phyloP scores from a whole-genome alignment of 805 yeast genomes.

The Pichia membranifaciens region DNA sequence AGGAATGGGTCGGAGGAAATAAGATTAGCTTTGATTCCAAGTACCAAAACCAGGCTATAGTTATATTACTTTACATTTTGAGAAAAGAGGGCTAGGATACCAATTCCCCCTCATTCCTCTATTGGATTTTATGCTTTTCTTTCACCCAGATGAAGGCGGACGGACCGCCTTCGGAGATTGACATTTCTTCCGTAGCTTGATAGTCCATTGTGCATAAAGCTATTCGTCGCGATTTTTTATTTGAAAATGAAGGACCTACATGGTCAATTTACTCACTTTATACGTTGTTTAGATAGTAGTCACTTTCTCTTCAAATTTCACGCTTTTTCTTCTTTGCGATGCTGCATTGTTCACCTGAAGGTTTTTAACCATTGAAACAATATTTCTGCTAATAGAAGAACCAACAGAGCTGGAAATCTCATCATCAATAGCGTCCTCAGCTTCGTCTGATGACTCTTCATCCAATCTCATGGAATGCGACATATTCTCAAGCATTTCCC shows the following conservation, averaged over 20 bases:
- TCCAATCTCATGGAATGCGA: conserved; percentile 14
- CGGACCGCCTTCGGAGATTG: no score
- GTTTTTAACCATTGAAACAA: conserved; percentile 7
- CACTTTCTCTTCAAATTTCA: conserved; percentile 24
- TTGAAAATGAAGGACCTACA: no score
- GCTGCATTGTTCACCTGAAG: neutral
- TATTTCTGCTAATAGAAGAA: neutral
- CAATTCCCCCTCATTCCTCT: no score
- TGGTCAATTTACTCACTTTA: neutral
- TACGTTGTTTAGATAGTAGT: conserved; percentile 1
- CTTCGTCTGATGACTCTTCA: conserved; percentile 15
- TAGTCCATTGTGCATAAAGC: conserved; percentile 14
- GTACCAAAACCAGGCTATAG: no score
- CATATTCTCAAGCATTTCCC: conserved; percentile 29
- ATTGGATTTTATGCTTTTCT: no score
- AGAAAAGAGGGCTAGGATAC: no score
- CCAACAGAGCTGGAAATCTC: neutral
- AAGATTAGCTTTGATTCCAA: no score
- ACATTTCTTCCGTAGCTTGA: conserved; percentile 33
- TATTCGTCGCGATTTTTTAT: neutral
- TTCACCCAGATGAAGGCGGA: no score
- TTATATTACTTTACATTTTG: no score
- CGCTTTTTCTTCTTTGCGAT: conserved; percentile 25
- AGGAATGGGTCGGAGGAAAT: no score
- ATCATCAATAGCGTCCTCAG: conserved; percentile 7